Percentiles rank a stretch among this genome's conserved stretches.
phyloP scores from a whole-genome alignment of 306 rosid species.

The Prunus dulcis region DNA sequence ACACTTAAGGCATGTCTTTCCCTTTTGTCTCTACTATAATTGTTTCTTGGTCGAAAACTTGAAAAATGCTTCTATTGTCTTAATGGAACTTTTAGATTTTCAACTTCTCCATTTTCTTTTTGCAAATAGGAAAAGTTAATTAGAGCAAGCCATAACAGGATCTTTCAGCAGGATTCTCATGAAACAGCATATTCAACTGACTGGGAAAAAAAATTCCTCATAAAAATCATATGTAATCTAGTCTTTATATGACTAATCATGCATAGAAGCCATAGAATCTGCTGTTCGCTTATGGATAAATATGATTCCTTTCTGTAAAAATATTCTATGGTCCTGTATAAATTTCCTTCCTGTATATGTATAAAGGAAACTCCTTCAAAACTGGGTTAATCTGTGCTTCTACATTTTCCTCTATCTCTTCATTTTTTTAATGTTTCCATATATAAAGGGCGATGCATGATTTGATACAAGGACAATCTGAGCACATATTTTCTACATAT shows the following conservation, averaged over 20 bases:
- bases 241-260: not conserved
- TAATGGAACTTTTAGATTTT: not conserved
- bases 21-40: not conserved
- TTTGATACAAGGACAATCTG: not conserved
- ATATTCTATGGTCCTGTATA: not conserved
- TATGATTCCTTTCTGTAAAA: not conserved
- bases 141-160: not conserved
- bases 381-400: too few relatives aligned
- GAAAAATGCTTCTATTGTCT: not conserved
- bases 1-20: slow-evolving; percentile 77
- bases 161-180: not conserved
- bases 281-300: not conserved
- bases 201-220: not conserved
- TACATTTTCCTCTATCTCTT: too few relatives aligned
- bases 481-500: not conserved
- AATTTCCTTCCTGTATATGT: not conserved
- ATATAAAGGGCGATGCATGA: not conserved
- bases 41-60: not conserved
- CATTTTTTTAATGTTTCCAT: too few relatives aligned
- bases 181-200: not conserved
- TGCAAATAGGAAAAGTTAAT: not conserved
- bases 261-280: not conserved
- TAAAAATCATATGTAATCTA: not conserved
- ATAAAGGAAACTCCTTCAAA: too few relatives aligned
- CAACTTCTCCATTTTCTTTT: not conserved